Conservation (phyloP, 1,139 yeast species). For the Trichomonascaceae sp. region DNA sequence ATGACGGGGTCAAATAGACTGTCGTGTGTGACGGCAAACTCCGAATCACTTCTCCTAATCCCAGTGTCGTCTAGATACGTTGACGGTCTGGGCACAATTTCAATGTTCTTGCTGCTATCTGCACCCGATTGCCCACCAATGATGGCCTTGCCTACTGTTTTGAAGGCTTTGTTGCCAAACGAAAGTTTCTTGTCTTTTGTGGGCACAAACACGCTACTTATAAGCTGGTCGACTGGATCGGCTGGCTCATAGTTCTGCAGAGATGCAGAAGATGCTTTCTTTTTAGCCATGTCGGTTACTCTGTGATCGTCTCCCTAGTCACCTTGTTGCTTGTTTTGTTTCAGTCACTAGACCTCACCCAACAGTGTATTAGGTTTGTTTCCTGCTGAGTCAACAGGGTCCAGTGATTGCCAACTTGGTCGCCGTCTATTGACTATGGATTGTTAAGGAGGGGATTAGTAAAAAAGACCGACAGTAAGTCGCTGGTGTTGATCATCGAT, state of each 20-base stretch:
- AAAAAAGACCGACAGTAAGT: too few relatives aligned
- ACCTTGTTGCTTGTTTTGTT: neutral
- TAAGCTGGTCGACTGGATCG: slow-evolving; percentile 2
- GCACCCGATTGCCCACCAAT: too few relatives aligned
- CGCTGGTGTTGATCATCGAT: too few relatives aligned
- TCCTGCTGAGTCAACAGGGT: too few relatives aligned
- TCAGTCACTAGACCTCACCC: too few relatives aligned
- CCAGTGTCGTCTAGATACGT: slow-evolving; percentile 14
- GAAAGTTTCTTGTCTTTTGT: slow-evolving; percentile 10
- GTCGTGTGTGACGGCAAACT: slow-evolving; percentile 16
- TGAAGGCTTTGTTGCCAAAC: slow-evolving; percentile 12
- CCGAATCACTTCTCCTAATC: slow-evolving; percentile 14
- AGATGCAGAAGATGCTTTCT: neutral
- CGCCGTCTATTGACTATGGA: too few relatives aligned
- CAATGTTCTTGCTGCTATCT: too few relatives aligned
- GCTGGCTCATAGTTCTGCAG: neutral
- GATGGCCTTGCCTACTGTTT: slow-evolving; percentile 13
- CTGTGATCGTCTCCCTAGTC: neutral
- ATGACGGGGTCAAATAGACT: neutral
- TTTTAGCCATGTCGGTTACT: neutral
- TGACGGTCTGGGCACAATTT: too few relatives aligned
- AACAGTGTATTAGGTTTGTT: too few relatives aligned
- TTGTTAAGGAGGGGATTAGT: too few relatives aligned
- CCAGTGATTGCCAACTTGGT: too few relatives aligned
- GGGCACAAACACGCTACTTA: slow-evolving; percentile 11